Evolutionary conservation across 2,329 filamentous ascomycete species (phyloP).

Genomic region (Ustulina deusta): DNA sequence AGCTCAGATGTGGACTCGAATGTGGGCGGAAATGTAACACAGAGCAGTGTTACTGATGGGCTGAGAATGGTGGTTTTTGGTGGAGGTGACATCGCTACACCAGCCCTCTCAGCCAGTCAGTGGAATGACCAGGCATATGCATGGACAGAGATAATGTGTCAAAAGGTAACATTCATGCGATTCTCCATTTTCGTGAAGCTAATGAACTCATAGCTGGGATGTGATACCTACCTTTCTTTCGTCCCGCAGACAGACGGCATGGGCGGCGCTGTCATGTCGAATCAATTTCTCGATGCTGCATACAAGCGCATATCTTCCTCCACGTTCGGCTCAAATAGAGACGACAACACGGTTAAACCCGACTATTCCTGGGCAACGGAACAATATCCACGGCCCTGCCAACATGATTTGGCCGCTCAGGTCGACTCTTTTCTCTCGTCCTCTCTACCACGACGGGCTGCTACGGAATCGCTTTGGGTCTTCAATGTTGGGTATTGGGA

Average conservation of each 20-base stretch:
- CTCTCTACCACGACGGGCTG: constrained; percentile 49
- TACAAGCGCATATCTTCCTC: constrained; percentile 49
- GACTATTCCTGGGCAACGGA: constrained; percentile 59
- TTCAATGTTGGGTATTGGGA: constrained; percentile 68
- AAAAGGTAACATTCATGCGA: constrained; percentile 54
- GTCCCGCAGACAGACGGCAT: constrained; percentile 59
- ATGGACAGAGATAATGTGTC: constrained; percentile 64
- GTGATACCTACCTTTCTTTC: constrained; percentile 60
- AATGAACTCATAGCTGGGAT: constrained; percentile 57
- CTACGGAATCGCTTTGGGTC: constrained; percentile 65
- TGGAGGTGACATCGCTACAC: constrained; percentile 60
- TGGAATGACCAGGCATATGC: constrained; percentile 35
- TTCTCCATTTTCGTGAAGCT: constrained; percentile 12
- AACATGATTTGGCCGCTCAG: constrained; percentile 60
- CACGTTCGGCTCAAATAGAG: neutral
- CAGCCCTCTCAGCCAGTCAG: constrained; percentile 44
- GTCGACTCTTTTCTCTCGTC: constrained; percentile 60
- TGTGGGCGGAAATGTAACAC: constrained; percentile 4
- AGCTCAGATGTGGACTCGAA: neutral
- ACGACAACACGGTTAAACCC: constrained; percentile 5
- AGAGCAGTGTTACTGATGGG: constrained; percentile 45
- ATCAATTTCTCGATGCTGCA: constrained; percentile 63
- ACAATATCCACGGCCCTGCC: constrained; percentile 57
- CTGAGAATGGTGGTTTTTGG: constrained; percentile 66
- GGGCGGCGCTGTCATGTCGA: constrained; percentile 68